Evolutionary conservation across 2,329 filamentous ascomycete genomes (phyloP).

Genomic region (Xylariaceae sp.): DNA sequence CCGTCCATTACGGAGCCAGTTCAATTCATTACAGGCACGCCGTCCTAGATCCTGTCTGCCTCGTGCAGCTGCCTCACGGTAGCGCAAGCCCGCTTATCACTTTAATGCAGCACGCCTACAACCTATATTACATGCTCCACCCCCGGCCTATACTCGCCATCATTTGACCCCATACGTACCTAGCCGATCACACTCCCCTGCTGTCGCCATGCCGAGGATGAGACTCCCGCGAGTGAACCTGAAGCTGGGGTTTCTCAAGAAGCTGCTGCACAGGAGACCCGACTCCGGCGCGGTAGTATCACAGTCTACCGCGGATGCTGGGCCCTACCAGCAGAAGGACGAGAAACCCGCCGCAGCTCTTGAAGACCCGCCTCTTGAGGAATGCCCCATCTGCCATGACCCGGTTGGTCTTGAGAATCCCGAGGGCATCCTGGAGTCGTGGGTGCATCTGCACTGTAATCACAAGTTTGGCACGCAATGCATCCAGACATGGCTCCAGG

Average conservation of each 20-base stretch:
- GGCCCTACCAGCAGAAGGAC: slow-evolving; percentile 14
- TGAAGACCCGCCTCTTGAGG: slow-evolving; percentile 23
- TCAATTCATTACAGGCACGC: background rate
- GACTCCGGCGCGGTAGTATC: slow-evolving; percentile 1
- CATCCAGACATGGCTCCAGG: slow-evolving; percentile 41
- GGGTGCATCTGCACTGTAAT: slow-evolving; percentile 41
- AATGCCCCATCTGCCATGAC: slow-evolving; percentile 44
- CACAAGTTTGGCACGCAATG: slow-evolving; percentile 43
- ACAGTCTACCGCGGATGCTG: slow-evolving; percentile 2
- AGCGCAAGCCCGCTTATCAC: background rate
- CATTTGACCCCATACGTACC: background rate
- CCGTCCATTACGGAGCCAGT: background rate
- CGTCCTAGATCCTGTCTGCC: background rate
- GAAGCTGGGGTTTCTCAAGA: slow-evolving; percentile 29
- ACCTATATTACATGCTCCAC: background rate
- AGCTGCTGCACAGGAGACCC: slow-evolving; percentile 20
- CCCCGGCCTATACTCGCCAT: background rate
- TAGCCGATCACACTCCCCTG: slow-evolving; percentile 1
- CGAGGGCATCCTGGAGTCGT: slow-evolving; percentile 39
- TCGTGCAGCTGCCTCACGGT: background rate
- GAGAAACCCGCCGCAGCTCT: slow-evolving; percentile 7
- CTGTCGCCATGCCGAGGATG: slow-evolving; percentile 17
- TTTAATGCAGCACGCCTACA: too few relatives aligned
- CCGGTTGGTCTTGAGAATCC: slow-evolving; percentile 36
- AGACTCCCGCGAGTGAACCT: slow-evolving; percentile 18